Evolutionary conservation across 1,284 basidiomycete species (phyloP), one percentile per base, ranked within the genome.

Genomic region (Rugiboletus extremiorientalis): DNA sequence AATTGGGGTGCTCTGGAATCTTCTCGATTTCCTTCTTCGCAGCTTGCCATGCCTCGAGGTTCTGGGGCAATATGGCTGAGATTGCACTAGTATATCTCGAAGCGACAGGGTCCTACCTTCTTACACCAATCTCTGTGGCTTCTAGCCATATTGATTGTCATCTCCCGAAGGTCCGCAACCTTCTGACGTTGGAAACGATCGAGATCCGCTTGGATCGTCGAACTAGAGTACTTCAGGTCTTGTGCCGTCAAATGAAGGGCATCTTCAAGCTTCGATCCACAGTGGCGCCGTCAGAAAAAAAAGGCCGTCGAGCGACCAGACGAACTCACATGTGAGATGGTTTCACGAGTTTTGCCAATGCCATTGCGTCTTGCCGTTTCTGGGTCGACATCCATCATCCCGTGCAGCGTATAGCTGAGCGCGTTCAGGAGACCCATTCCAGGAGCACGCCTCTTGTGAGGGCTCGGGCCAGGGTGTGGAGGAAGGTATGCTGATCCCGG

Each of bases 151-250:
- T 86, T 85, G 61, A 98, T 90, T 51, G 91, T 80, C 91, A 99
- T 94, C 69, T 96, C 89, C 40, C 93, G 81, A 60, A 99, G 68
- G 76, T 99, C 97, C 5, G 93, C 92, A 7, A 99, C 96, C 73
- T 99, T 99, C 77, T 98, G 95, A 23, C 97, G 84, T 73, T 99
- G 97, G 77, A 99, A 99, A 41, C 97, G 84, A 76, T 99, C 97
- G 61, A 99, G 79, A 75, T 99, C 97, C 9, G 94, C 93, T 73
- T 99, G 97, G 54, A 99, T 96, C 20, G 96, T 97, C 40, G 89
- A 91, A 64, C 91, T 96, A 0, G 94, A 92, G 74, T 97, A 98
- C 68, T 96, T 96, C 50, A 99, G 79, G 74, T 99, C 95, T 69
- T 94, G 91, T 3, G 91, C 91, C 2, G 92, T 84, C 23, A 94